Percentiles rank a stretch among this genome's conserved stretches.
Conservation (phyloP, 2,329 filamentous ascomycete species). For the Alternaria conjuncta region DNA sequence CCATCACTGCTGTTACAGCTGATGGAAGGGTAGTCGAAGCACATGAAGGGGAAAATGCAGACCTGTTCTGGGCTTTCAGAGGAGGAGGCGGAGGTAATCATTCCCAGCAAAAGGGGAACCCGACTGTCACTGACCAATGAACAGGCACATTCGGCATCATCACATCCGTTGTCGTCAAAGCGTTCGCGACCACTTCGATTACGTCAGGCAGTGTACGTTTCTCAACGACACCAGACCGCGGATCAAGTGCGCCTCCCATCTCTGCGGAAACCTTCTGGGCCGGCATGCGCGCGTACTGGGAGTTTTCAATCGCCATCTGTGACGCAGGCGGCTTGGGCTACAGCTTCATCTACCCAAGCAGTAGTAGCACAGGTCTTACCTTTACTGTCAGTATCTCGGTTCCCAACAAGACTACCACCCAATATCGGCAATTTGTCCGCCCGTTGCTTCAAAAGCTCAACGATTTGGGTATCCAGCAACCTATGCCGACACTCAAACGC, state of each 20-base stretch:
- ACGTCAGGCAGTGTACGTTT: constrained; percentile 25
- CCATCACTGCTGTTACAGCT: constrained; percentile 33
- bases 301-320: constrained; percentile 18
- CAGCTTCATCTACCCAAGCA: constrained; percentile 31
- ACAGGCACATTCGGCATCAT: constrained; percentile 36
- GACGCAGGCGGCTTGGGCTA: constrained; percentile 35
- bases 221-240: constrained; percentile 20
- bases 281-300: constrained; percentile 31
- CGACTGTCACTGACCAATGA: background rate
- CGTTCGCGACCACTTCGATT: constrained; percentile 19
- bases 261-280: constrained; percentile 34
- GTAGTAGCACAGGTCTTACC: constrained; percentile 19
- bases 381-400: constrained; percentile 30
- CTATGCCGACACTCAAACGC: constrained; percentile 15
- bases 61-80: constrained; percentile 39
- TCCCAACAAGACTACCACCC: constrained; percentile 14
- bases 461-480: constrained; percentile 22
- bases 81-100: constrained; percentile 37
- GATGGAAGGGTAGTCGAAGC: constrained; percentile 35
- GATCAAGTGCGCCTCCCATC: constrained; percentile 11
- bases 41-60: constrained; percentile 24
- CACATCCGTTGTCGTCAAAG: constrained; percentile 47
- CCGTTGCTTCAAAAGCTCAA: constrained; percentile 29
- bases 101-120: background rate
- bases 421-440: constrained; percentile 22